Base-by-base conservation (phyloP, 2,329 filamentous ascomycete genomes). In the Hawksworthiomyces lignivorus region DNA sequence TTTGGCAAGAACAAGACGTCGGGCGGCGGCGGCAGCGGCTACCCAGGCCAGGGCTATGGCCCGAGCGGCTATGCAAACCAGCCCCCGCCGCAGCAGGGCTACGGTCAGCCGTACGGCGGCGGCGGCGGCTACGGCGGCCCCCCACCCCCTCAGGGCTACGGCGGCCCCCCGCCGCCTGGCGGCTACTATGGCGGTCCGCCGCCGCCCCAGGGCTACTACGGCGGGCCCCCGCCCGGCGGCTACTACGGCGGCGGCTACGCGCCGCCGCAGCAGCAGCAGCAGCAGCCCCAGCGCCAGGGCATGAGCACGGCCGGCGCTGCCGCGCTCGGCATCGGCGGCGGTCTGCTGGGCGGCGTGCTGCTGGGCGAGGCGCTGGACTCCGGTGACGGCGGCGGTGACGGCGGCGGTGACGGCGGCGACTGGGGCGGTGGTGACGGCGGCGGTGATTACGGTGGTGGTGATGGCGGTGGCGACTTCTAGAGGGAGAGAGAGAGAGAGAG, bases 241-340 rank as follows among this genome's bases (percentile, higher is more conserved):
- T 60, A 58, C 33, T 62, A 62, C 40, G 58, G 57, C 10, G 56
- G 56, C 14, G 35, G 39, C n/a, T 47, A 50, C 36, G 33, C 24
- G 17, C 38, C 32, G 28, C 56, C 59, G 46, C 54, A 60, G 47
- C 60, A 65, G 44, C 69, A 65, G 46, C 69, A 68, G 53, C 51
- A 59, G 35, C 63, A 62, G 51, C 2, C 54, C 54, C 35, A 60
- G 61, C 38, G 40, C 21, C 28, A 37, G 4, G 64, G 66, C 20
- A 63, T 90, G 64, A 85, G 86, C n/a, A 71, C 75, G 46, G 77
- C 72, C 2, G 87, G 85, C 36, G 87, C 81, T 39, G 78, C 82
- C 8, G 85, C 85, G 18, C 66, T 94, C 32, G 88, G 88, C 65
- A 61, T 86, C 4, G 88, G 87, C 51, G 88, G 83, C 49, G 88